Evolutionary conservation across 371 early-diverging fungal species (phyloP).

Genomic region (Lichtheimia hyalospora): DNA sequence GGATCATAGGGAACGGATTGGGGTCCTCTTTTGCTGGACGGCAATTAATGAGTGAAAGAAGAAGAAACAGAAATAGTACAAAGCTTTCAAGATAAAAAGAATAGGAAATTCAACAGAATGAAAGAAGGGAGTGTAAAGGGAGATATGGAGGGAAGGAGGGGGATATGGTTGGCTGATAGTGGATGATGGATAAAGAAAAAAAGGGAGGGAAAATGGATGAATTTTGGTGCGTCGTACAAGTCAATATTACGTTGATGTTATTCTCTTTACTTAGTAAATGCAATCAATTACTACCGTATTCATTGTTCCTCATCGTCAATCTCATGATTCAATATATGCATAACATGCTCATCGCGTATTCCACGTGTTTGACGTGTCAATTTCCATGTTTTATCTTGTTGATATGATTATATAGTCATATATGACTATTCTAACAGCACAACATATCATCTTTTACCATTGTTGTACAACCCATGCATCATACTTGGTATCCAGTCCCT

Average conservation of each 20-base stretch:
- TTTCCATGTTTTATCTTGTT: too few relatives aligned
- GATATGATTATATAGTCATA: too few relatives aligned
- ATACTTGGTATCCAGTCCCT: constrained; percentile 7
- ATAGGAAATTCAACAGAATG: constrained; percentile 11
- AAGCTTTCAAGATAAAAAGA: constrained; percentile 8
- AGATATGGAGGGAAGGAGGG: neutral
- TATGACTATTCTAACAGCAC: too few relatives aligned
- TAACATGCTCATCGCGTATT: neutral
- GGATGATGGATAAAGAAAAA: neutral
- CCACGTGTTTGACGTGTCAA: neutral
- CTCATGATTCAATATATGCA: neutral
- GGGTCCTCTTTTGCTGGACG: constrained; percentile 20
- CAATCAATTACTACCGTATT: neutral
- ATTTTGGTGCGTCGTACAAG: neutral
- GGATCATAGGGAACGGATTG: constrained; percentile 26
- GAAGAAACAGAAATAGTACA: neutral
- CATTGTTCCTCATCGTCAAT: neutral
- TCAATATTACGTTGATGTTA: too few relatives aligned
- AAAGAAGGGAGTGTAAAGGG: constrained; percentile 5
- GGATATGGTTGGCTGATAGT: neutral
- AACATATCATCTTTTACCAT: too few relatives aligned
- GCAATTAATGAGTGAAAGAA: neutral
- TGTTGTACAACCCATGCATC: constrained; percentile 2
- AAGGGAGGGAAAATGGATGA: neutral
- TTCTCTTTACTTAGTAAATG: too few relatives aligned